Evolutionary conservation across 2,329 filamentous ascomycete species (phyloP).

Genomic region (Pseudovirgaria hyperparasitica): DNA sequence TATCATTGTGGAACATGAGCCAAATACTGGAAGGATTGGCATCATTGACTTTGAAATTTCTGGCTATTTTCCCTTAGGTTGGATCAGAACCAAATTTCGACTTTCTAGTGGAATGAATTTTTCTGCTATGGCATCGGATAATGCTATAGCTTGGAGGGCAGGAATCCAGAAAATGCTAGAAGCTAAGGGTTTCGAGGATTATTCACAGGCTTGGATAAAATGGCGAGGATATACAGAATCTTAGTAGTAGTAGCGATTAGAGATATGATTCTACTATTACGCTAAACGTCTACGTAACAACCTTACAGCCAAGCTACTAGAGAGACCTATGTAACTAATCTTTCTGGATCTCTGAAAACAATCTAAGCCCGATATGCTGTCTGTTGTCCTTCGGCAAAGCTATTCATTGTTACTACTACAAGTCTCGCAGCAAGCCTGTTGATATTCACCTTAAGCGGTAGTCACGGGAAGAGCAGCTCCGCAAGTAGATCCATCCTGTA

Average conservation of each 20-base stretch:
- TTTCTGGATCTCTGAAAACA: too few relatives aligned
- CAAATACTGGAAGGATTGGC: conserved; percentile 9
- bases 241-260: too few relatives aligned
- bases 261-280: too few relatives aligned
- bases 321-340: too few relatives aligned
- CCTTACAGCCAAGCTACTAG: too few relatives aligned
- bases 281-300: too few relatives aligned
- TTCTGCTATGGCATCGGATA: conserved; percentile 2
- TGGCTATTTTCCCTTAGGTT: conserved; percentile 18
- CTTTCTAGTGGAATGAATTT: conserved; percentile 19
- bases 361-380: too few relatives aligned
- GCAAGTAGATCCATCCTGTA: conserved; percentile 2
- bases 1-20: conserved; percentile 13
- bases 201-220: conserved; percentile 3
- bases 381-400: too few relatives aligned
- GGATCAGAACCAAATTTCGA: conserved; percentile 21
- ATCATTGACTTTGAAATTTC: conserved; percentile 21
- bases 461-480: conserved; percentile 3
- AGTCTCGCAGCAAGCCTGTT: too few relatives aligned
- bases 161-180: conserved; percentile 5
- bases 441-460: conserved; percentile 2
- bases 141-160: conserved; percentile 4
- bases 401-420: too few relatives aligned
- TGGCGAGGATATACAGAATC: conserved; percentile 1
- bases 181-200: conserved; percentile 4